Percentiles rank a stretch among this genome's conserved stretches.
These are phyloP conservation scores for Solanum chacoense DNA, from an alignment of 305 asterid species.

Conservation along the genomic window DNA sequence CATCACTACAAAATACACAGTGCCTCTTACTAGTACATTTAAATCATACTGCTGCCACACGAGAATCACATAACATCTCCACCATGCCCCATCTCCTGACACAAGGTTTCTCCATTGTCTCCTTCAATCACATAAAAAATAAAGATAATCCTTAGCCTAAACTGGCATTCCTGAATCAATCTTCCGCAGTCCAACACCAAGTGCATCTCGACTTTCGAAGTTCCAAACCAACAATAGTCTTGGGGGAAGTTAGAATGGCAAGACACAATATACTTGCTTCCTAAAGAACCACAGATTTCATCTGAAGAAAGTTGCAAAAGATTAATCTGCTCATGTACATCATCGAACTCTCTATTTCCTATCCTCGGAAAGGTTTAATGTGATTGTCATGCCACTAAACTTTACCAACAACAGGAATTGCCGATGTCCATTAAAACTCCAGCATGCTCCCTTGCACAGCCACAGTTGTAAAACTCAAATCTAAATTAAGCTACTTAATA, in stretches of 20 bases:
- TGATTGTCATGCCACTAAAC: background rate
- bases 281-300: background rate
- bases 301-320: background rate
- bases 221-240: background rate
- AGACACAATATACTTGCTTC: background rate
- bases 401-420: background rate
- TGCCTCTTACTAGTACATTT: background rate
- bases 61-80: background rate
- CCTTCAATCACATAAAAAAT: background rate
- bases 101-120: background rate
- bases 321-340: background rate
- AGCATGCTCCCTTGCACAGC: background rate
- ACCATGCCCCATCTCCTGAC: background rate
- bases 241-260: background rate
- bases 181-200: background rate
- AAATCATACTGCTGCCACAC: background rate
- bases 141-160: background rate
- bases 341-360: background rate
- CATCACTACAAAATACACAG: background rate
- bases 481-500: background rate
- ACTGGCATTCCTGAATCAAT: background rate
- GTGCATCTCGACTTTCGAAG: background rate
- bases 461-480: background rate
- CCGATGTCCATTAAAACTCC: background rate
- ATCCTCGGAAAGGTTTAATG: background rate